Base-by-base conservation (phyloP, 2,329 filamentous ascomycete species). In the Lecanoromycetidae sp. region DNA sequence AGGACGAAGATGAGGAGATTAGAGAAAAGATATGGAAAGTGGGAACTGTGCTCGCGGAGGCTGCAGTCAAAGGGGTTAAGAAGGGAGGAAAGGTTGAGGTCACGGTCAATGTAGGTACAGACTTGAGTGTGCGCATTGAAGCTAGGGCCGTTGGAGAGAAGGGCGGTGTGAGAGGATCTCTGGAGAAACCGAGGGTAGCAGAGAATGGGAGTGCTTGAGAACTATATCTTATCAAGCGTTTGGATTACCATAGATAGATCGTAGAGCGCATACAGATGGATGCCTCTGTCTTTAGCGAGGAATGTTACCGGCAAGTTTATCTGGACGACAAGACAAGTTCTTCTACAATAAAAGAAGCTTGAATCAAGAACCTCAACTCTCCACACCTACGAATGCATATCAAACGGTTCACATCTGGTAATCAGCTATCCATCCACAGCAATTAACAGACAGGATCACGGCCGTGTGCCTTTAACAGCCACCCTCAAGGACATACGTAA, bases 11-110 rank as follows among this genome's bases (percentile, higher is more conserved):
- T 46, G 85, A 94, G 66, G 88, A 95, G 70, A 75, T 80, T 60
- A 76, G 88, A 54, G 84, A 94, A 69, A 87, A 91, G 75, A 72
- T 91, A 50, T 95, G 87, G 87, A 94, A 94, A 75, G 76, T 87
- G 39, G 84, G 85, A 57, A 79, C 74, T 54, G 72, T 81, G 25
- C 77, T 98, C 51, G 88, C 87, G 51, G 91, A 98, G 71, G 82
- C 86, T 9, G 84, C 82, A 26, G 69, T 98, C 63, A 83, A 77
- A 65, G 85, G 75, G 50, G 77, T 93, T 57, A 90, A 90, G 79
- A 87, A 90, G 70, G 83, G 79, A 50, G 77, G 78, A 59, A 94
- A 94, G 73, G 79, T 98, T 55, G 91, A 98, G 73, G 80, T 96
- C 46, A 93, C 87, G 63, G 77, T 96, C 60, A 94, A 90, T 64